Evolutionary conservation across 495 filamentous ascomycete species (phyloP).

Genomic region (Neurospora sp.): DNA sequence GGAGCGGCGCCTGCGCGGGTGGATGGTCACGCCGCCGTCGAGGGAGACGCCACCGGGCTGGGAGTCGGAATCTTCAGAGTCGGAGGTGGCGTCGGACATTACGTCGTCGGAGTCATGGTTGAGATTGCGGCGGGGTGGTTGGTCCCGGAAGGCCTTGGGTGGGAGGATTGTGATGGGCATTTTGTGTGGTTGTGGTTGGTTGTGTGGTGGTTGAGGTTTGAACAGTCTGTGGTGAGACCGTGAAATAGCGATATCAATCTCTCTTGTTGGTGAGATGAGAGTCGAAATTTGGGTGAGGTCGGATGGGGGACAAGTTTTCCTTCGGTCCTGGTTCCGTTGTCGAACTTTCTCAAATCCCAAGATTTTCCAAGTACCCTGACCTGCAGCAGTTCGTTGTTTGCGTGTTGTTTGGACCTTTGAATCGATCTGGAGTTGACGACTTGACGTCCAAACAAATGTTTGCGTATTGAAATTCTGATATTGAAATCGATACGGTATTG

Average conservation of each 20-base stretch:
- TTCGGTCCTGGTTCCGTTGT: neutral
- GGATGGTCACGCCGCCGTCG: slow-evolving; percentile 55
- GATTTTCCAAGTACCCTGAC: neutral
- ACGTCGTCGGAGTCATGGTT: slow-evolving; percentile 13
- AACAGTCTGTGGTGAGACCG: no score
- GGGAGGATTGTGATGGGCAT: slow-evolving; percentile 81
- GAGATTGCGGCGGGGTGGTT: neutral
- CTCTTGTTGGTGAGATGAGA: neutral
- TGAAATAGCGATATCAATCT: neutral
- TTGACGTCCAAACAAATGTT: neutral
- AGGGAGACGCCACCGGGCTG: slow-evolving; percentile 30
- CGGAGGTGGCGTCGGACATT: slow-evolving; percentile 6
- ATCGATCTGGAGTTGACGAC: neutral
- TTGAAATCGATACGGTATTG: neutral
- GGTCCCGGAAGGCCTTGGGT: slow-evolving; percentile 37
- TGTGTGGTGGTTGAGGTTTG: neutral
- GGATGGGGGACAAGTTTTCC: neutral
- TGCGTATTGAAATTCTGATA: neutral
- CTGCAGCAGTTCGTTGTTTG: neutral
- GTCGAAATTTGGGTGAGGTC: neutral
- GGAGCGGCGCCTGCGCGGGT: slow-evolving; percentile 5
- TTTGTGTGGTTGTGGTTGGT: neutral
- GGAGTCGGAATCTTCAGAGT: slow-evolving; percentile 34
- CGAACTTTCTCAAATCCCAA: neutral
- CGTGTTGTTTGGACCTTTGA: neutral